A percentile compares a stretch with the other conserved stretches of the same genome.
Evolutionary conservation across 768 basidiomycete genomes (phyloP).

Genomic region (Mycena sanguinolenta): DNA sequence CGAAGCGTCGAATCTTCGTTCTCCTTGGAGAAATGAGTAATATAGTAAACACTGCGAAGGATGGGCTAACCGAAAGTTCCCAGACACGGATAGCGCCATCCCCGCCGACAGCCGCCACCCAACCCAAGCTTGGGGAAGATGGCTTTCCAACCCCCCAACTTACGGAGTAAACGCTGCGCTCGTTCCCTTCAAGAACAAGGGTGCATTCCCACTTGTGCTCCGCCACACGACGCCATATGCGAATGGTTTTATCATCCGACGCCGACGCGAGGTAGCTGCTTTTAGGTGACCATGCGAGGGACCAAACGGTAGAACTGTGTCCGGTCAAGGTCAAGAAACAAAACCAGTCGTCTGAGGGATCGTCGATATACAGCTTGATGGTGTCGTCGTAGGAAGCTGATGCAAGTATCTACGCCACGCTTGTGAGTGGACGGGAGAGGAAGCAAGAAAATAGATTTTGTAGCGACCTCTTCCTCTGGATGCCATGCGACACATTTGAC

Average conservation of each 20-base stretch:
- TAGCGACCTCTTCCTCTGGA: slow-evolving; percentile 88
- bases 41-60: slow-evolving; percentile 9
- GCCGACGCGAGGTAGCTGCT: slow-evolving; percentile 88
- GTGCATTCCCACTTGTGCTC: slow-evolving; percentile 76
- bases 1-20: slow-evolving; percentile 40
- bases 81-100: slow-evolving; percentile 90
- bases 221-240: slow-evolving; percentile 83
- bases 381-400: slow-evolving; percentile 98
- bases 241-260: slow-evolving; percentile 87
- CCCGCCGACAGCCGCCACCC: slow-evolving; percentile 87
- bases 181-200: slow-evolving; percentile 72
- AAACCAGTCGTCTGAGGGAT: slow-evolving; percentile 95
- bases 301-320: slow-evolving; percentile 93
- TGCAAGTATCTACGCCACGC: slow-evolving; percentile 82
- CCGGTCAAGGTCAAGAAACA: slow-evolving; percentile 86
- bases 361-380: slow-evolving; percentile 93
- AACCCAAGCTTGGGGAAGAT: slow-evolving; percentile 63
- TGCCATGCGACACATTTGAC: slow-evolving; percentile 97
- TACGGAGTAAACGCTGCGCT: slow-evolving; percentile 84
- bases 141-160: slow-evolving; percentile 71
- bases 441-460: slow-evolving; percentile 31
- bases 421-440: slow-evolving; percentile 30
- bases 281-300: slow-evolving; percentile 82
- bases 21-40: slow-evolving; percentile 42
- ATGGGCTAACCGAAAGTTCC: slow-evolving; percentile 71